Conservation (phyloP, 371 early-diverging fungal genomes). For the Cokeromyces recurvatus region DNA sequence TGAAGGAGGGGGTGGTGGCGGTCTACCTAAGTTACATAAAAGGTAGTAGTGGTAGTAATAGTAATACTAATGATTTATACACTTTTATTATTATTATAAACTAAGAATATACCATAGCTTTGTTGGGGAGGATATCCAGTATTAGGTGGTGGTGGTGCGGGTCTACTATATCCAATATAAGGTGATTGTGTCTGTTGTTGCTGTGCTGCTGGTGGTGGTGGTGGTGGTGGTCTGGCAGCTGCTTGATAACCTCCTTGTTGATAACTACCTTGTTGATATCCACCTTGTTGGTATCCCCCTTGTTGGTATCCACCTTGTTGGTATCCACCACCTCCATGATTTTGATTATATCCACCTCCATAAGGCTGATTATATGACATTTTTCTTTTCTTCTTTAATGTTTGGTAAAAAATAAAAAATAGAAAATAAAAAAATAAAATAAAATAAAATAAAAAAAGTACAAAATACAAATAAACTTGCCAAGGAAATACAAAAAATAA, state of each 20-base stretch:
- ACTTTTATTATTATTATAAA: too few species aligned
- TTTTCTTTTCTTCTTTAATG: neutral
- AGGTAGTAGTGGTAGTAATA: neutral
- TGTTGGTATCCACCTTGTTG: conserved; percentile 8
- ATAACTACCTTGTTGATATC: conserved; percentile 1
- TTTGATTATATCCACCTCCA: neutral
- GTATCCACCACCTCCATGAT: conserved; percentile 1
- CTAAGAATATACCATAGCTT: conserved; percentile 5
- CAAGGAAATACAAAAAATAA: too few species aligned
- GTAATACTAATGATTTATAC: neutral
- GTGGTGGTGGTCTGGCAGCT: too few species aligned
- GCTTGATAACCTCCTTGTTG: conserved; percentile 11
- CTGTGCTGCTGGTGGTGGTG: conserved; percentile 7
- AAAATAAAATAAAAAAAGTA: too few species aligned
- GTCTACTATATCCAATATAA: neutral
- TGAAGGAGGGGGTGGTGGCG: conserved; percentile 2
- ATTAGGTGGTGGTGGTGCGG: neutral
- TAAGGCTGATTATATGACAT: conserved; percentile 7
- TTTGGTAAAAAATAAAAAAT: neutral
- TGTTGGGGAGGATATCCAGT: conserved; percentile 8
- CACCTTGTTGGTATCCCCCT: conserved; percentile 8
- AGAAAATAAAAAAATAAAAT: neutral
- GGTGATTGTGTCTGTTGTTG: neutral
- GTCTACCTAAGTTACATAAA: conserved; percentile 5
- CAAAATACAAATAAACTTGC: too few species aligned